Evolutionary conservation across 2,329 filamentous ascomycete species (phyloP), one percentile per base, ranked within the genome.

Genomic region (Pochonia chlamydosporia): DNA sequence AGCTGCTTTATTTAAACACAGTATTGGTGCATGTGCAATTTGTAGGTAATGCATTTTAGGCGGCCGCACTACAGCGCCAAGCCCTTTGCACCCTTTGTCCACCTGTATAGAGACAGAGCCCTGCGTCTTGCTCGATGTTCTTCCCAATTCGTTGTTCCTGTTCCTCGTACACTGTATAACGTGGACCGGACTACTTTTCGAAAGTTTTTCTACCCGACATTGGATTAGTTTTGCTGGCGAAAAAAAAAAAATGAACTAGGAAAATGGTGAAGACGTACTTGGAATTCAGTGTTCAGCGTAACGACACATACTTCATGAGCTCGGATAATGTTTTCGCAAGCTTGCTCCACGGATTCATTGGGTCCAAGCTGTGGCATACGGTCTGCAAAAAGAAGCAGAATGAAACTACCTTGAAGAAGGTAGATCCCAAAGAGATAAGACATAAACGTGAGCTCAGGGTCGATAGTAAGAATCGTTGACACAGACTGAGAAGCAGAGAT

Each of bases 351-450:
- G 3, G 66, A 69, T 51, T 67, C 60, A 44, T 72, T 73, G 0
- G 65, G 66, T 3, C 69, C 70, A 0, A 73, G 61, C 49, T 73
- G 68, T 2, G 69, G 68, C 68, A 76, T 71, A 7, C 71, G 64
- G 51, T 76, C 74, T 8, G 72, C 71, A 43, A 76, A 72, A 1
- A 76, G 56, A 3, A 76, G 59, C 5, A 76, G 59, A 18, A 75
- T 70, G 42, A 76, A 74, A 51, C 72, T 75, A 1, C 73, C 73
- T 43, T 75, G 73, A 4, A 76, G 61, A 0, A 77, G 61, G 47
- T 77, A 78, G 7, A 76, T 75, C 1, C 74, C 73, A 44, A 76
- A 75, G 3, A 76, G 60, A 52, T 75, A 76, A 1, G 74, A 72
- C 70, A 76, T 76, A 44, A 76, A 76, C 0, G 68, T 70, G 26